phyloP scores from a whole-genome alignment of 2,329 filamentous ascomycete genomes.

The Ophiostoma himal-ulmi region DNA sequence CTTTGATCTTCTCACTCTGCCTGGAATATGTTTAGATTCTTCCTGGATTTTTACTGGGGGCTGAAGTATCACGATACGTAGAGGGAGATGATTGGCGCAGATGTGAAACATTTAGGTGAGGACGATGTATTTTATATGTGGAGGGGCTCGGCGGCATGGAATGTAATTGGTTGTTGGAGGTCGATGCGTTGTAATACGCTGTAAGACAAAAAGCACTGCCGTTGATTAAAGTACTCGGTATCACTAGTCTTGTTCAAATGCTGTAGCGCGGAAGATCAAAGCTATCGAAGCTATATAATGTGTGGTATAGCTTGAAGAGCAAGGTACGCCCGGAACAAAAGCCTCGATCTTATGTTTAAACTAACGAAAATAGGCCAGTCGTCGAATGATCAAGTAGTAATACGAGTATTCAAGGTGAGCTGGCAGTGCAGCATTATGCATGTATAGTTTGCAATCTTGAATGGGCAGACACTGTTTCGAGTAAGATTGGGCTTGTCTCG shows the following conservation, averaged over 20 bases:
- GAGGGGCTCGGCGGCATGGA: background rate
- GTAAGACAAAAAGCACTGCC: background rate
- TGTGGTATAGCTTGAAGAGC: background rate
- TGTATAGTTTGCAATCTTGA: background rate
- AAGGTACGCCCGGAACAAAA: background rate
- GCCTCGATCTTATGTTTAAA: background rate
- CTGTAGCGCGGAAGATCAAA: background rate
- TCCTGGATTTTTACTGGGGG: conserved; percentile 5
- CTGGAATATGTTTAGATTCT: conserved; percentile 2
- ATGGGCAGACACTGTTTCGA: background rate
- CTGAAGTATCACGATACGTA: conserved; percentile 6
- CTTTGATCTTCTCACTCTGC: background rate
- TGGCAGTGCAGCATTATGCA: background rate
- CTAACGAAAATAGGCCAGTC: background rate
- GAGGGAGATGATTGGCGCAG: background rate
- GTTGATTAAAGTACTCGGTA: background rate
- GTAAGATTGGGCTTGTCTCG: background rate
- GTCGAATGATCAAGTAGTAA: no score
- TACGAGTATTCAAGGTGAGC: background rate
- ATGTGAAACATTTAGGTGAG: conserved; percentile 1
- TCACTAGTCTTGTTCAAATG: background rate
- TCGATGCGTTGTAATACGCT: background rate
- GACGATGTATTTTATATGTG: background rate
- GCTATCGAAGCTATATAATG: background rate
- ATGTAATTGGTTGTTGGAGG: background rate